A percentile compares a stretch with the other conserved stretches of the same genome.
Conservation (phyloP, 2,329 filamentous ascomycete genomes). For the Clarireedia sp. region DNA sequence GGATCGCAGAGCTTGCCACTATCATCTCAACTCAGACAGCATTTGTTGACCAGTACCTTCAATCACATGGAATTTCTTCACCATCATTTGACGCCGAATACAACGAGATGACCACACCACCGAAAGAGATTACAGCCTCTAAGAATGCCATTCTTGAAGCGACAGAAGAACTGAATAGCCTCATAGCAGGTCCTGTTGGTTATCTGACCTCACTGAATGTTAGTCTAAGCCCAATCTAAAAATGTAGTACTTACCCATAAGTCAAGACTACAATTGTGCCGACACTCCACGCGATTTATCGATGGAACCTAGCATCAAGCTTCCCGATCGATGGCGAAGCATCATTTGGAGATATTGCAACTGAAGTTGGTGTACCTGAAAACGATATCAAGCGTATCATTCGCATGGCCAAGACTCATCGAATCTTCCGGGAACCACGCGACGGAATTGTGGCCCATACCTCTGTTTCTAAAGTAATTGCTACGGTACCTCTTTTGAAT, state of each 20-base stretch:
- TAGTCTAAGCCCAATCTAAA: background rate
- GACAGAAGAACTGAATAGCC: background rate
- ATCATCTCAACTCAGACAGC: background rate
- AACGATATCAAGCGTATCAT: slow-evolving; percentile 30
- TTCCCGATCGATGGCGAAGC: background rate
- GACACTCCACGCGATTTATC: background rate
- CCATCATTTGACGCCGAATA: background rate
- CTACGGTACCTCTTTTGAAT: background rate
- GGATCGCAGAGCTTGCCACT: background rate
- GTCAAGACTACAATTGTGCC: background rate
- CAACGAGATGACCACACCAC: background rate
- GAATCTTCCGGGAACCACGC: slow-evolving; percentile 28
- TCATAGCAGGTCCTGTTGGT: background rate
- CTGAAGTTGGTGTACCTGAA: background rate
- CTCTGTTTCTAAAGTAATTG: slow-evolving; percentile 1
- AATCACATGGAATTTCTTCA: background rate
- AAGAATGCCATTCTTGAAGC: background rate
- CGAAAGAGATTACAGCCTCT: background rate
- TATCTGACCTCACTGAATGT: background rate
- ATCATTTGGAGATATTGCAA: background rate
- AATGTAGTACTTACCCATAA: background rate
- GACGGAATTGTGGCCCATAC: slow-evolving; percentile 14
- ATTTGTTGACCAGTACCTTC: background rate
- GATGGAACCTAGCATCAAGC: background rate
- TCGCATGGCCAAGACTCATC: slow-evolving; percentile 47